These are phyloP conservation scores for Vitellaria paradoxa DNA, from an alignment of 179 eudicot genomes.

Conservation along the genomic window DNA sequence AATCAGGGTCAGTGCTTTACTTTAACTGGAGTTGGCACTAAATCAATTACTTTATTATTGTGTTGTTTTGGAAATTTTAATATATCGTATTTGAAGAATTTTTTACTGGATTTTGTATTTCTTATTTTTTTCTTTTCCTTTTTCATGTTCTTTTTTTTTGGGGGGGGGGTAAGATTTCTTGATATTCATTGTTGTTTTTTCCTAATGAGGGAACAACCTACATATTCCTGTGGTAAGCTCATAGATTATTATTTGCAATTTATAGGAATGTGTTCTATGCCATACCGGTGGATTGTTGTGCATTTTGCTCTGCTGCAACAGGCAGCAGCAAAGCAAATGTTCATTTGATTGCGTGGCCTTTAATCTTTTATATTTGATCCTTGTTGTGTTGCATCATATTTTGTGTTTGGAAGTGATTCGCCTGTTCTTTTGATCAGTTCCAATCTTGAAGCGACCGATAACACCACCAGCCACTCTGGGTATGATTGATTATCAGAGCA, in stretches of 20 bases:
- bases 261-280: neutral
- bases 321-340: neutral
- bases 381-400: neutral
- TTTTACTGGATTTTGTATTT: neutral
- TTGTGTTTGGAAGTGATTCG: neutral
- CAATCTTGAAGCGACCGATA: conserved; percentile 65
- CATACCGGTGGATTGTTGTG: neutral
- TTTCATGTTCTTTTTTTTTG: neutral
- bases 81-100: neutral
- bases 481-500: conserved; percentile 67
- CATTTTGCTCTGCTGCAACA: conserved; percentile 2
- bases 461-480: conserved; percentile 70
- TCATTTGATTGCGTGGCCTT: conserved; percentile 4
- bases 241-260: neutral
- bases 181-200: neutral
- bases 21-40: neutral
- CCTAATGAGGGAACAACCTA: neutral
- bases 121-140: neutral
- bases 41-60: conserved; percentile 1
- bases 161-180: neutral
- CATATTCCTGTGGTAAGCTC: neutral
- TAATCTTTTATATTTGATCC: neutral
- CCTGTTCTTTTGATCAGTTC: conserved; percentile 37
- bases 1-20: conserved; percentile 59
- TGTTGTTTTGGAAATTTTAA: neutral